Conservation (phyloP, 495 filamentous ascomycete species). For the Friedmanniomyces endolithicus region DNA sequence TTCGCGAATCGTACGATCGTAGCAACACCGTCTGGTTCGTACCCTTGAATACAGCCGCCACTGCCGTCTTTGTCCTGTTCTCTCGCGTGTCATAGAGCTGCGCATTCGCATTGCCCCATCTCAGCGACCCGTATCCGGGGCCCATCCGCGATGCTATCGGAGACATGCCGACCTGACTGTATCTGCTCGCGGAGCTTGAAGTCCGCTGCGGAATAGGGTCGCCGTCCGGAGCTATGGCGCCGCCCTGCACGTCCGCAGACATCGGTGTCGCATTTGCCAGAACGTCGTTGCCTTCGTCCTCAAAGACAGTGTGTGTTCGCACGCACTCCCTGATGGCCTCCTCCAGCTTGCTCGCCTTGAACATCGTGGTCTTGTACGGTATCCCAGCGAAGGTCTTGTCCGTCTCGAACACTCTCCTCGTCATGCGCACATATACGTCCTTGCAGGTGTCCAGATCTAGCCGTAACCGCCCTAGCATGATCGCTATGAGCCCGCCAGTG, state of each 20-base stretch:
- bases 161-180: slow-evolving; percentile 35
- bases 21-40: slow-evolving; percentile 57
- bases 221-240: background rate
- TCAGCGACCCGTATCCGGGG: slow-evolving; percentile 25
- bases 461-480: slow-evolving; percentile 88
- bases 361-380: slow-evolving; percentile 81
- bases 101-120: slow-evolving; percentile 49
- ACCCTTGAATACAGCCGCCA: slow-evolving; percentile 85
- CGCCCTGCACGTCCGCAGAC: slow-evolving; percentile 19
- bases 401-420: slow-evolving; percentile 86
- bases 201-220: slow-evolving; percentile 16
- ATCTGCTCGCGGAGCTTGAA: slow-evolving; percentile 48
- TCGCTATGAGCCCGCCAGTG: slow-evolving; percentile 86
- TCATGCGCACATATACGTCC: slow-evolving; percentile 88
- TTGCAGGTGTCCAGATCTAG: slow-evolving; percentile 93
- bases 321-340: slow-evolving; percentile 89
- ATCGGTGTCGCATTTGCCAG: slow-evolving; percentile 21
- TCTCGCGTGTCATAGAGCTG: slow-evolving; percentile 69
- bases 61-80: slow-evolving; percentile 81
- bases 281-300: slow-evolving; percentile 59
- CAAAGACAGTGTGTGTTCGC: slow-evolving; percentile 67
- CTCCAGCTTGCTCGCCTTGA: slow-evolving; percentile 91
- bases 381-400: slow-evolving; percentile 96
- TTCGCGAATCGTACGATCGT: slow-evolving; percentile 86
- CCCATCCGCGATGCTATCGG: slow-evolving; percentile 19